Conservation (phyloP, 2,329 filamentous ascomycete genomes). For the Fonsecaea pedrosoi region DNA sequence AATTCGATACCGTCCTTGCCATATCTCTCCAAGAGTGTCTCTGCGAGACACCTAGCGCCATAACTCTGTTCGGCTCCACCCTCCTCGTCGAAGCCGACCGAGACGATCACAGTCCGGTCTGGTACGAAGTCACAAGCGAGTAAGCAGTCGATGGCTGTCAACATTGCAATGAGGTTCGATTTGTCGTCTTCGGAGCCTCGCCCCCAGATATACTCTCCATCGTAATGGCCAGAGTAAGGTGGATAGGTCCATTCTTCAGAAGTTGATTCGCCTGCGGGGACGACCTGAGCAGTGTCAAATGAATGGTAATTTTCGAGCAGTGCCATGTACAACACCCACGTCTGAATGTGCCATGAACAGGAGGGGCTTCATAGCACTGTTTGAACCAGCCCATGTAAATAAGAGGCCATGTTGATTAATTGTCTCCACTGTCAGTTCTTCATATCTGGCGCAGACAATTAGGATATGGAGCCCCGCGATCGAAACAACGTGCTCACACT, state of each 20-base stretch:
- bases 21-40: slow-evolving; percentile 57
- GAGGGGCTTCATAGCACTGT: slow-evolving; percentile 60
- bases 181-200: slow-evolving; percentile 68
- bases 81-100: slow-evolving; percentile 71
- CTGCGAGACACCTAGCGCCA: slow-evolving; percentile 59
- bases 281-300: slow-evolving; percentile 46
- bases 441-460: slow-evolving; percentile 19
- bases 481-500: slow-evolving; percentile 44
- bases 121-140: slow-evolving; percentile 60
- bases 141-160: slow-evolving; percentile 64
- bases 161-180: slow-evolving; percentile 63
- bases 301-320: not conserved
- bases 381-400: slow-evolving; percentile 63
- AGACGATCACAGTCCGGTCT: slow-evolving; percentile 62
- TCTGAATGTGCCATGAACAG: slow-evolving; percentile 70
- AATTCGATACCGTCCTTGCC: slow-evolving; percentile 61
- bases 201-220: slow-evolving; percentile 67
- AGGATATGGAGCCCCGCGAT: not conserved
- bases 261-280: slow-evolving; percentile 62
- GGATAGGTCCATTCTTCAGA: slow-evolving; percentile 63
- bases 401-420: slow-evolving; percentile 66
- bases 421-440: slow-evolving; percentile 49
- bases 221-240: slow-evolving; percentile 65
- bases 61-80: slow-evolving; percentile 54
- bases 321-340: slow-evolving; percentile 40